A percentile compares a stretch with the other conserved stretches of the same genome.
Conservation (phyloP, 257 asterid genomes). For the Gardenia jasminoides region DNA sequence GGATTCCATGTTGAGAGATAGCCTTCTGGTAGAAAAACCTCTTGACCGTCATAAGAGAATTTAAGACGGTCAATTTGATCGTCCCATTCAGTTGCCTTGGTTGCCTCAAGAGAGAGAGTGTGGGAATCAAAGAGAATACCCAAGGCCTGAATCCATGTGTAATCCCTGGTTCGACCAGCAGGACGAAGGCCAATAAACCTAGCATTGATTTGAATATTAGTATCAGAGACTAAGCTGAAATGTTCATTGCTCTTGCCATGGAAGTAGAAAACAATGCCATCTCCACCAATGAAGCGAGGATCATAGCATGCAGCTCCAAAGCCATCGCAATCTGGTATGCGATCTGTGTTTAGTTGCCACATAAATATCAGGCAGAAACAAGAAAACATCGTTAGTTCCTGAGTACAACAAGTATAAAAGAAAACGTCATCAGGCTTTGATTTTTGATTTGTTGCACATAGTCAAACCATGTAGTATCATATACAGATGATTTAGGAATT, state of each 20-base stretch:
- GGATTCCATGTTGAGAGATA: slow-evolving; percentile 34
- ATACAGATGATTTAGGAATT: too few relatives aligned
- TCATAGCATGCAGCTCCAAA: slow-evolving; percentile 68
- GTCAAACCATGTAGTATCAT: too few relatives aligned
- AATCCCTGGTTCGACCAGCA: slow-evolving; percentile 46
- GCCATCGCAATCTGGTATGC: slow-evolving; percentile 45
- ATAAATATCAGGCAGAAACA: too few relatives aligned
- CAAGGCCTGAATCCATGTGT: slow-evolving; percentile 64
- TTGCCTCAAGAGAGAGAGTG: slow-evolving; percentile 50
- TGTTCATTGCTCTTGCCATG: slow-evolving; percentile 51
- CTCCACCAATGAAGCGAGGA: slow-evolving; percentile 67
- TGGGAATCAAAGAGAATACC: slow-evolving; percentile 45
- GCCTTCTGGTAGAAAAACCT: slow-evolving; percentile 29
- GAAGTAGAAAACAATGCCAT: slow-evolving; percentile 67
- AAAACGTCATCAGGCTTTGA: too few relatives aligned
- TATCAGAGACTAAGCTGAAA: slow-evolving; percentile 53
- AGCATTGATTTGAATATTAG: slow-evolving; percentile 54
- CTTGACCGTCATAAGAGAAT: slow-evolving; percentile 30
- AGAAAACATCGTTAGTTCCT: too few relatives aligned
- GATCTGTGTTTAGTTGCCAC: too few relatives aligned
- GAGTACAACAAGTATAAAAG: too few relatives aligned
- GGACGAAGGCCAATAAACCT: slow-evolving; percentile 65
- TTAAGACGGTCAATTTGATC: slow-evolving; percentile 39
- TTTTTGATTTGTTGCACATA: too few relatives aligned
- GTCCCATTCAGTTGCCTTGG: slow-evolving; percentile 48